Evolutionary conservation across 2,329 filamentous ascomycete genomes (phyloP).

Genomic region (Aspergillus sp.): DNA sequence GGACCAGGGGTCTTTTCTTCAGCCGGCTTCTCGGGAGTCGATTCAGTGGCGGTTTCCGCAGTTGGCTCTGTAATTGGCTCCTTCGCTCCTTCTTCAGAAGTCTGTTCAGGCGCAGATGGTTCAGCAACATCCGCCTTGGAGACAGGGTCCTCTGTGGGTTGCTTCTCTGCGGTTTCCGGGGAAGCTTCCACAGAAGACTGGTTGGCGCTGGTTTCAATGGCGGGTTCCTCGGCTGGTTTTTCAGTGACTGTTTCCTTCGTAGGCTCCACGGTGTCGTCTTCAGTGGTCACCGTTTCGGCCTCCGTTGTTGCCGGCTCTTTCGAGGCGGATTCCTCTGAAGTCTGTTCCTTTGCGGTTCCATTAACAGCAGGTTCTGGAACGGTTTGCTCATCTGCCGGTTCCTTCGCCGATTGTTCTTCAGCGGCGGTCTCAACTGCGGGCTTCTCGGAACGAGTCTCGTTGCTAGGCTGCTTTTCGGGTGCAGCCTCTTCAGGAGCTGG

Average conservation of each 20-base stretch:
- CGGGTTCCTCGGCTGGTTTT: slow-evolving; percentile 1
- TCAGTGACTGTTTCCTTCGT: slow-evolving; percentile 1
- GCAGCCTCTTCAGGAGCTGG: background rate
- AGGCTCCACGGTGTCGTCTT: slow-evolving; percentile 1
- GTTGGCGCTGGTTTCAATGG: slow-evolving; percentile 1
- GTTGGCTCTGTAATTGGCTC: slow-evolving; percentile 1
- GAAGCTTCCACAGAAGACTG: slow-evolving; percentile 4
- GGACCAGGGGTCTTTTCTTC: slow-evolving; percentile 4
- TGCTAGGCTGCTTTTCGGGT: background rate
- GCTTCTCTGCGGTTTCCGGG: slow-evolving; percentile 3
- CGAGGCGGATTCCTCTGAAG: background rate
- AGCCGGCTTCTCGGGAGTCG: slow-evolving; percentile 6
- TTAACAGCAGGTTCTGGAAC: too few species aligned
- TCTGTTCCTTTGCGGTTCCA: background rate
- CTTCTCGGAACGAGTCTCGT: background rate
- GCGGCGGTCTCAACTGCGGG: background rate
- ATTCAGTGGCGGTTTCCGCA: slow-evolving; percentile 4
- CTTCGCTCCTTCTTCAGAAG: slow-evolving; percentile 2
- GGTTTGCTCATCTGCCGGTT: too few species aligned
- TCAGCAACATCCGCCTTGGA: slow-evolving; percentile 1
- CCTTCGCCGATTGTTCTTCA: background rate
- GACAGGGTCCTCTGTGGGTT: slow-evolving; percentile 2
- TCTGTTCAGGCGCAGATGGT: slow-evolving; percentile 3
- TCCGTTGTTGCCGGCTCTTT: background rate
- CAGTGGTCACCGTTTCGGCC: background rate